Evolutionary conservation across 306 rosid genomes (phyloP), one percentile per base, ranked within the genome.

Genomic region (Quercus robur): DNA sequence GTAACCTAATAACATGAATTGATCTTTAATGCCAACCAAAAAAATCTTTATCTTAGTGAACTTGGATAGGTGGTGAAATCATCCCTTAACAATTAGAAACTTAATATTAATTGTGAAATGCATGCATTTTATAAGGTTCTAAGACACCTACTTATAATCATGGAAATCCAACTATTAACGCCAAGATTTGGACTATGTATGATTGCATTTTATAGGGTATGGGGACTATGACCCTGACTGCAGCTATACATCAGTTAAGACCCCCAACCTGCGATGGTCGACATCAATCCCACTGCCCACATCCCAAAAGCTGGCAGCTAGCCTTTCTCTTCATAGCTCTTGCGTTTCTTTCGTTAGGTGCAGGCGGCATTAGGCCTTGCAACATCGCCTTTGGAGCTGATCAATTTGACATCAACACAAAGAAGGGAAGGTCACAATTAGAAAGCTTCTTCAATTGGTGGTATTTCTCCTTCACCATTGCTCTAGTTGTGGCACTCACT

Each of bases 361-460:
- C 97, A 0, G 98, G 98, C 0, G 93, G 94, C 18, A 89, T 92
- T 62, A 83, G 97, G 84, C 98, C 97, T 33, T 92, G 97, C 87
- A 94, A 91, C 83, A 88, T 94, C 23, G 93, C 97, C 5, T 91
- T 92, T 30, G 97, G 97, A 26, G 98, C 92, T 6, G 94, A 94
- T 69, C 97, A 94, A 56, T 94, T 92, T 58, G 92, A 94, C 77
- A 74, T 89, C 17, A 84, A 20, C 2, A 94, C 92, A n/a, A 81
- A 81, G 10, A 87, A 87, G 75, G 98, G 98, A 1, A 92, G 56
- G 70, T 80, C 70, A 20, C 94, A 89, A 79, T 73, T 94, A 1
- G 87, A 87, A 82, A 89, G 97, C 79, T 94, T 94, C 85, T 94
- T 89, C 85, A 90, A 92, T 51, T 90, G 97, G 97, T 92, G 98